Conservation (phyloP, 345 rosid genomes). For the Lepidium didymum region DNA sequence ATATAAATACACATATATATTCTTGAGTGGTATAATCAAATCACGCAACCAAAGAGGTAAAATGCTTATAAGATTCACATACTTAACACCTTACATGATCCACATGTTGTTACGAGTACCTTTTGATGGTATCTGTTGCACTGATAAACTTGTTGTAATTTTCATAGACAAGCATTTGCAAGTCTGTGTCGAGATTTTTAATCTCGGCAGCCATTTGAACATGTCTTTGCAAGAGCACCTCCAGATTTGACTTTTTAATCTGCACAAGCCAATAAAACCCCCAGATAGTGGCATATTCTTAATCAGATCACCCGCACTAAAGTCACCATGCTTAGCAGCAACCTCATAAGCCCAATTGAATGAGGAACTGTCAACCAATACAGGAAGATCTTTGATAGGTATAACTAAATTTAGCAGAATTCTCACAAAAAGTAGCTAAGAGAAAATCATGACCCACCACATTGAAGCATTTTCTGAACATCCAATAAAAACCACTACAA, state of each 20-base stretch:
- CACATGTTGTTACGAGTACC: slow-evolving; percentile 37
- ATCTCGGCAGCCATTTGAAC: slow-evolving; percentile 98
- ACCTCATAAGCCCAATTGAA: background rate
- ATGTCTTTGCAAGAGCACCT: slow-evolving; percentile 80
- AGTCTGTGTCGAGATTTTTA: slow-evolving; percentile 93
- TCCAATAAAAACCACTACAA: background rate
- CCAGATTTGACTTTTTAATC: slow-evolving; percentile 80
- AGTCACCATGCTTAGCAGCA: background rate
- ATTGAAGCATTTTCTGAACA: background rate
- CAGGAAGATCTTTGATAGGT: background rate
- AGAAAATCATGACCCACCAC: background rate
- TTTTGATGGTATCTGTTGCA: slow-evolving; percentile 95
- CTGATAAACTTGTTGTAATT: slow-evolving; percentile 96
- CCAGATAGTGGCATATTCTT: background rate
- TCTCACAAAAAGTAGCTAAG: background rate
- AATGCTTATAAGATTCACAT: background rate
- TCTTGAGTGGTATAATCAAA: background rate
- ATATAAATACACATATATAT: background rate
- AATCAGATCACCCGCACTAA: background rate
- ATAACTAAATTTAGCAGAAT: background rate
- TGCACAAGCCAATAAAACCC: slow-evolving; percentile 27
- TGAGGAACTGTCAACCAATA: slow-evolving; percentile 1
- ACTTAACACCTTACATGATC: slow-evolving; percentile 3
- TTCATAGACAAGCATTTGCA: slow-evolving; percentile 96
- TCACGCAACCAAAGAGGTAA: background rate